phyloP scores from a whole-genome alignment of 208 protist genomes.

The Willaertia magna region DNA sequence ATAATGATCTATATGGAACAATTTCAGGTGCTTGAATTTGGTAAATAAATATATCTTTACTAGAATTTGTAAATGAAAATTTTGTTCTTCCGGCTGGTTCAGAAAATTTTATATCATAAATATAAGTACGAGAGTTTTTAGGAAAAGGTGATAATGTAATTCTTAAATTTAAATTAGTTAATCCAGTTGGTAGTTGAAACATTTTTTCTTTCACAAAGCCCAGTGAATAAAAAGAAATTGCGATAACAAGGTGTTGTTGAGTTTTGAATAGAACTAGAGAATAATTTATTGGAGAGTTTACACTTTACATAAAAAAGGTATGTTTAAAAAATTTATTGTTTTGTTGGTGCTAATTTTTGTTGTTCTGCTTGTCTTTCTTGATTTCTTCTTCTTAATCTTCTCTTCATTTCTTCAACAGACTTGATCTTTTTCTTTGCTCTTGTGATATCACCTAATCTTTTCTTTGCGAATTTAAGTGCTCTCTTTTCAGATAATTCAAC shows the following conservation, averaged over 20 bases:
- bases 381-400: background rate
- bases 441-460: background rate
- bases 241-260: too few species aligned
- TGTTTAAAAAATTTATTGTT: too few species aligned
- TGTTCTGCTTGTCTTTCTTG: background rate
- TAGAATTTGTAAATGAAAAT: background rate
- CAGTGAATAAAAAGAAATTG: too few species aligned
- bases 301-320: too few species aligned
- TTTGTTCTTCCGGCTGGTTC: background rate
- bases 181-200: background rate
- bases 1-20: background rate
- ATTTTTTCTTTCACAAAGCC: too few species aligned
- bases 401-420: background rate
- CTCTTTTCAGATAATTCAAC: conserved; percentile 1
- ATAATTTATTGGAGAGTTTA: too few species aligned
- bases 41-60: background rate
- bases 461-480: background rate
- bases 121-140: background rate
- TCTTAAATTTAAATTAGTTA: background rate
- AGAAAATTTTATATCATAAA: background rate
- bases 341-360: background rate
- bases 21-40: background rate
- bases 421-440: background rate
- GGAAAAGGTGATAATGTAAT: background rate
- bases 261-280: too few species aligned